These are phyloP conservation scores for Nemophila menziesii DNA, from an alignment of 257 asterid genomes.

Conservation along the genomic window DNA sequence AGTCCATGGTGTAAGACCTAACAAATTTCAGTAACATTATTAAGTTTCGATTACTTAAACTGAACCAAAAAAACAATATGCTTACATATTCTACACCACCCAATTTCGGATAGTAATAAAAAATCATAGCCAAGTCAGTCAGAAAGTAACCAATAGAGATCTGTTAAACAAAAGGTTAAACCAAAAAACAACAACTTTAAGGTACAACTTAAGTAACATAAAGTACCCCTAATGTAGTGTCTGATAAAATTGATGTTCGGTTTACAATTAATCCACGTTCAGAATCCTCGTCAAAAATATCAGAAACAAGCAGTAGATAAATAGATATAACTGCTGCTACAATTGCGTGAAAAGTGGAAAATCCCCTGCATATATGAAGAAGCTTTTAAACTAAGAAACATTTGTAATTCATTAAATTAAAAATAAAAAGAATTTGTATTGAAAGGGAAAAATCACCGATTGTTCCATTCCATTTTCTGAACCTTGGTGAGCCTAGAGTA, in stretches of 20 bases:
- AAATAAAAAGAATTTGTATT: constrained; percentile 1
- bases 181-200: background rate
- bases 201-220: background rate
- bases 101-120: constrained; percentile 54
- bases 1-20: constrained; percentile 88
- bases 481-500: constrained; percentile 55
- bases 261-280: constrained; percentile 32
- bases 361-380: constrained; percentile 42
- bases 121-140: constrained; percentile 64
- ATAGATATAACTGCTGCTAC: constrained; percentile 54
- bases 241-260: constrained; percentile 53
- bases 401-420: background rate
- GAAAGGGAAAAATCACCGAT: constrained; percentile 39
- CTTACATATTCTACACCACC: constrained; percentile 95
- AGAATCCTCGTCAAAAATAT: constrained; percentile 35
- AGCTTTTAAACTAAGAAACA: constrained; percentile 1
- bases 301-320: constrained; percentile 52
- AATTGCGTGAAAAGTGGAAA: constrained; percentile 85
- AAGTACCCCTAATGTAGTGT: constrained; percentile 71
- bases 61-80: too few species aligned
- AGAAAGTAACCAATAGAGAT: constrained; percentile 81
- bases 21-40: constrained; percentile 8
- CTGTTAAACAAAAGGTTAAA: constrained; percentile 28
- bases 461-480: constrained; percentile 80
- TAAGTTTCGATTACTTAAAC: too few species aligned